A percentile compares a stretch with the other conserved stretches of the same genome.
phyloP scores from a whole-genome alignment of 2,329 filamentous ascomycete species.

The Colletotrichum endophyticum region DNA sequence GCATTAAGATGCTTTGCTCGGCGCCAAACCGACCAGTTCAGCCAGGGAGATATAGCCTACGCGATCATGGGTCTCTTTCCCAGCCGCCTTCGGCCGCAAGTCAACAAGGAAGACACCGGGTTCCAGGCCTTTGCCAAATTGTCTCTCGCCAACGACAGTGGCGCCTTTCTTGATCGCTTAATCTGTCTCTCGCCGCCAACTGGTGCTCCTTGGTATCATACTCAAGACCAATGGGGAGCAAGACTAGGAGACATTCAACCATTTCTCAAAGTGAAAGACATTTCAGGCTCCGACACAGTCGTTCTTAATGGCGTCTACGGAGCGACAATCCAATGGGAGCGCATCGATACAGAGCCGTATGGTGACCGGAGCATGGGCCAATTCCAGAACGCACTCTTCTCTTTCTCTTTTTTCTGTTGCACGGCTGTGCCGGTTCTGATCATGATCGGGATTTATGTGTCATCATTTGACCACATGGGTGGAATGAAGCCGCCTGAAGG shows the following conservation, averaged over 20 bases:
- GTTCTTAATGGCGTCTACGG: background rate
- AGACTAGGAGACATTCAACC: background rate
- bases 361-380: background rate
- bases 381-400: background rate
- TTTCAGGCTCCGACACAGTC: background rate
- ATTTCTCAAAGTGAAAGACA: background rate
- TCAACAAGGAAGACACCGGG: background rate
- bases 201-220: background rate
- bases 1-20: background rate
- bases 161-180: background rate
- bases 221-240: background rate
- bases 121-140: background rate
- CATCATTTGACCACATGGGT: background rate
- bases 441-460: background rate
- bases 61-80: background rate
- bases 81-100: accelerated
- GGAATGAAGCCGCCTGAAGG: background rate
- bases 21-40: background rate
- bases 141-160: background rate
- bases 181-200: background rate
- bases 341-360: background rate
- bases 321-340: background rate
- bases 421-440: background rate
- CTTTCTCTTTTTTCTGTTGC: background rate
- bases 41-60: background rate